These are phyloP conservation scores for Plicaturopsis crispa DNA, from an alignment of 768 basidiomycete species.

Conservation along the genomic window DNA sequence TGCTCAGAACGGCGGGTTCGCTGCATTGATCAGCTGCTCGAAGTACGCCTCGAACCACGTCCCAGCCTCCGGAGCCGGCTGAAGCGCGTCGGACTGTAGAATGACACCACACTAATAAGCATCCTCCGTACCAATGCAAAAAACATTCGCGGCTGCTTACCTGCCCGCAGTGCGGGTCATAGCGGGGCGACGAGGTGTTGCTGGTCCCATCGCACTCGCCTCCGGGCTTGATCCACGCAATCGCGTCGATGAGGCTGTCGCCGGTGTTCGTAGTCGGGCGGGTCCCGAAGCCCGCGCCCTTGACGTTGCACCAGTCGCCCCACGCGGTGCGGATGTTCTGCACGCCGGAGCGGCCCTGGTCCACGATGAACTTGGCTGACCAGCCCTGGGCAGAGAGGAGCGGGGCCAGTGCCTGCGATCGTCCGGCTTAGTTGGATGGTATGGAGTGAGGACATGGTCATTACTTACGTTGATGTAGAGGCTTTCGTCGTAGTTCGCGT, in stretches of 20 bases:
- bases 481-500: conserved; percentile 29
- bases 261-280: conserved; percentile 25
- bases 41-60: conserved; percentile 27
- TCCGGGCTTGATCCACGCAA: conserved; percentile 35
- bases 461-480: conserved; percentile 25
- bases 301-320: conserved; percentile 36
- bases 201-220: conserved; percentile 33
- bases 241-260: conserved; percentile 22
- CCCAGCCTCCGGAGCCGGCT: conserved; percentile 29
- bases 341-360: conserved; percentile 31
- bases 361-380: conserved; percentile 29
- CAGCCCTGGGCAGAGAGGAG: conserved; percentile 18
- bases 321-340: conserved; percentile 29
- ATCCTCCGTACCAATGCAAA: no score
- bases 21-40: conserved; percentile 19
- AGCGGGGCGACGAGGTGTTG: conserved; percentile 22
- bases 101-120: no score
- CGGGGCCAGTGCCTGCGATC: conserved; percentile 18
- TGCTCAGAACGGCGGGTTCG: conserved; percentile 19
- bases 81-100: conserved; percentile 13
- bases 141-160: no score
- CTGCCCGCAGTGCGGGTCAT: conserved; percentile 20
- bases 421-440: neutral
- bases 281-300: conserved; percentile 28
- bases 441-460: no score